phyloP scores from a whole-genome alignment of 768 basidiomycete species.

The Baorangia bicolor region DNA sequence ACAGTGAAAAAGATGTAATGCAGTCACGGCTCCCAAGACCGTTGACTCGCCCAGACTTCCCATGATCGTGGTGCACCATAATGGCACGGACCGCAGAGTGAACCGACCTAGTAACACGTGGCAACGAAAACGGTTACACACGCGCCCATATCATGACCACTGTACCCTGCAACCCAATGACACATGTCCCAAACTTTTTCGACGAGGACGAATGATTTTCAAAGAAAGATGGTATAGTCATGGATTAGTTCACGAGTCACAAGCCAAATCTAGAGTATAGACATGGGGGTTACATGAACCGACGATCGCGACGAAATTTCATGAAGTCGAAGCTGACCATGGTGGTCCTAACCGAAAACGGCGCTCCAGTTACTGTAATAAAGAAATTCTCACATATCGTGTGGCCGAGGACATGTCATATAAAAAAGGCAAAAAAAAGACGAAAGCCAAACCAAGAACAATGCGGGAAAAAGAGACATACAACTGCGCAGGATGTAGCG shows the following conservation, averaged over 20 bases:
- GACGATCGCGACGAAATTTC: constrained; percentile 1
- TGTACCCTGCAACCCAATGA: no score
- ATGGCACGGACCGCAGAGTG: no score
- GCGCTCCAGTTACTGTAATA: constrained; percentile 12
- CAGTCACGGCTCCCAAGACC: no score
- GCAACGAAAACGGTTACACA: no score
- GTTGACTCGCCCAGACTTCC: no score
- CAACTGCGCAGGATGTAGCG: constrained; percentile 21
- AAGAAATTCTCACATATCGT: constrained; percentile 14
- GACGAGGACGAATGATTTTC: neutral
- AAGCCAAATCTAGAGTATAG: constrained; percentile 20
- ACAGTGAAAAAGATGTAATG: no score
- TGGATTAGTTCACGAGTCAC: constrained; percentile 2
- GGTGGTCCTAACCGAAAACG: constrained; percentile 4
- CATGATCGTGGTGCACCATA: no score
- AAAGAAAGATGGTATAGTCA: neutral
- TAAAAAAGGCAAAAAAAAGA: neutral
- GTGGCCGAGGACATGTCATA: constrained; percentile 10
- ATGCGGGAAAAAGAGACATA: constrained; percentile 13
- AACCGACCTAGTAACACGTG: no score
- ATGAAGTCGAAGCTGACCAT: neutral
- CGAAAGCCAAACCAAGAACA: constrained; percentile 30
- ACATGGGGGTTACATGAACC: constrained; percentile 11
- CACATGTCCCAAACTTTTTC: no score
- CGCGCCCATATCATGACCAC: neutral